Conservation (phyloP, 352 stramenopile species). For the Plasmopara viticola region DNA sequence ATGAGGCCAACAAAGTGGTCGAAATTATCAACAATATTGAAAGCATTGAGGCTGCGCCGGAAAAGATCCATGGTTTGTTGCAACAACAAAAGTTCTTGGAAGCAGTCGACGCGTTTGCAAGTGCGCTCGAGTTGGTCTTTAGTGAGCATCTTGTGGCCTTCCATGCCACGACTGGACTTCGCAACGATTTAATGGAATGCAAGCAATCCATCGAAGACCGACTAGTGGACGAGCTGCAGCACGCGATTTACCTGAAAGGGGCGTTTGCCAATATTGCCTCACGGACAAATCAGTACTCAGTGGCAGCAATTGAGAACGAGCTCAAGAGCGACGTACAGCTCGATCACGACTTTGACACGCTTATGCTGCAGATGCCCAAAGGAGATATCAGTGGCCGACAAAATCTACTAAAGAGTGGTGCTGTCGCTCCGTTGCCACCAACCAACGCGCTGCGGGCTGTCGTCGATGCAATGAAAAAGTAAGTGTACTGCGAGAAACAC, state of each 20-base stretch:
- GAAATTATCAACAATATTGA: conserved; percentile 83
- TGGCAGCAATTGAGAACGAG: conserved; percentile 63
- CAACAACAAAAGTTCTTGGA: conserved; percentile 46
- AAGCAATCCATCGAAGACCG: conserved; percentile 80
- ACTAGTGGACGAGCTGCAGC: conserved; percentile 64
- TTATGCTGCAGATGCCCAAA: conserved; percentile 30
- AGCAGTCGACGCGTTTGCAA: conserved; percentile 66
- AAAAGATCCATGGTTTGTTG: conserved; percentile 57
- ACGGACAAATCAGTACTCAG: conserved; percentile 59
- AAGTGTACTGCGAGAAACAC: conserved; percentile 3
- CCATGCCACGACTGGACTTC: conserved; percentile 64
- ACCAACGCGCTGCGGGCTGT: conserved; percentile 46
- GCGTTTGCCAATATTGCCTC: conserved; percentile 56
- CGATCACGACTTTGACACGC: conserved; percentile 58
- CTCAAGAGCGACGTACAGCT: conserved; percentile 52
- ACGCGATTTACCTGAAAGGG: conserved; percentile 65
- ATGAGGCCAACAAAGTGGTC: conserved; percentile 79
- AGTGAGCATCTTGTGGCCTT: conserved; percentile 75
- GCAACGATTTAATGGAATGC: conserved; percentile 79
- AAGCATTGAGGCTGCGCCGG: conserved; percentile 63
- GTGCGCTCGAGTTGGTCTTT: conserved; percentile 74
- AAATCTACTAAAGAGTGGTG: conserved; percentile 1
- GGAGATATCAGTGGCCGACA: background rate
- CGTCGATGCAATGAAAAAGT: conserved; percentile 68
- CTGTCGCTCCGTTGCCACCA: conserved; percentile 8